Conservation (phyloP, 352 stramenopile species). For the Globisporangium polare region DNA sequence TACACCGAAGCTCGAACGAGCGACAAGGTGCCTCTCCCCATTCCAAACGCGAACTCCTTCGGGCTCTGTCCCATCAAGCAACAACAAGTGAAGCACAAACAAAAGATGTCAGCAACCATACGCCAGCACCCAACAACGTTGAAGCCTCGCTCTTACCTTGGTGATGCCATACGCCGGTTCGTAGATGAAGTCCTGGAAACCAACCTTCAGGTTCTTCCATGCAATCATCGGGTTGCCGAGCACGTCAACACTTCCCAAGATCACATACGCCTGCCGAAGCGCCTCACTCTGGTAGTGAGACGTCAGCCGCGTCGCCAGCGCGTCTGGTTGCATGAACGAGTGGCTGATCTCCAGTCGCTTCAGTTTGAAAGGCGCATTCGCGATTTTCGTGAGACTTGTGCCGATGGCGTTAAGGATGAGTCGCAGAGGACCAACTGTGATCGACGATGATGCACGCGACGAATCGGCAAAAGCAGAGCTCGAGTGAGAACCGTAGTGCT, state of each 20-base stretch:
- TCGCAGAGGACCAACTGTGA: constrained; percentile 72
- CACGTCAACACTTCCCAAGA: constrained; percentile 84
- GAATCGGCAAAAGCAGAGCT: constrained; percentile 16
- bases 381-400: constrained; percentile 85
- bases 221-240: constrained; percentile 87
- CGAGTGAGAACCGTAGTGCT: constrained; percentile 35
- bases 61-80: constrained; percentile 36
- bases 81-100: background rate
- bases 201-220: constrained; percentile 79
- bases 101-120: background rate
- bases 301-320: constrained; percentile 54
- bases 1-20: constrained; percentile 83
- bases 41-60: constrained; percentile 71
- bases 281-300: constrained; percentile 87
- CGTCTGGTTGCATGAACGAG: constrained; percentile 83
- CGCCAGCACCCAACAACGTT: background rate
- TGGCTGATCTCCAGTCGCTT: constrained; percentile 74
- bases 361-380: constrained; percentile 83
- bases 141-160: constrained; percentile 27
- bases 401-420: constrained; percentile 86
- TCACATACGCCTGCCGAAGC: constrained; percentile 85
- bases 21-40: constrained; percentile 79
- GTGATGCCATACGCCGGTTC: constrained; percentile 77
- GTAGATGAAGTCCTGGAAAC: constrained; percentile 81
- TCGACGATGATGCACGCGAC: constrained; percentile 32